Percentiles rank a stretch among this genome's conserved stretches.
Evolutionary conservation across 2,329 filamentous ascomycete genomes (phyloP).

Genomic region (Lecanoromycetidae sp.): DNA sequence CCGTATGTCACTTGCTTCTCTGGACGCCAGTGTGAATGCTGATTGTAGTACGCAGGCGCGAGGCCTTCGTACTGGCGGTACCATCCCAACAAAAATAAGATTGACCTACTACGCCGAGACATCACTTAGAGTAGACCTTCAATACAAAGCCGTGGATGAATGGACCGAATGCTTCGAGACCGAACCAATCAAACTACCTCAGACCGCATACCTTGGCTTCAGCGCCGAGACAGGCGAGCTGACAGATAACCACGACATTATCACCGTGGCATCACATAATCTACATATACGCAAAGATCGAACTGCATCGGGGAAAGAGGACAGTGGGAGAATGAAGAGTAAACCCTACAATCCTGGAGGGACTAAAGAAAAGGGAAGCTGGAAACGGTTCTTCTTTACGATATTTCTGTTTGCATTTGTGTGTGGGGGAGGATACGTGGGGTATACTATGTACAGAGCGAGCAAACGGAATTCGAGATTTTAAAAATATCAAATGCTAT

Average conservation of each 20-base stretch:
- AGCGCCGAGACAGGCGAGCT: constrained; percentile 80
- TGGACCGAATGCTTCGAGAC: constrained; percentile 83
- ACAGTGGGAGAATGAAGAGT: constrained; percentile 17
- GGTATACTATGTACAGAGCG: constrained; percentile 70
- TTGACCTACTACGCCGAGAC: constrained; percentile 97
- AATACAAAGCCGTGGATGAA: constrained; percentile 81
- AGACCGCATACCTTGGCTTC: constrained; percentile 53
- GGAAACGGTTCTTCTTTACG: constrained; percentile 70
- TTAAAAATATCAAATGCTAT: constrained; percentile 7
- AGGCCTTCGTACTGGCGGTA: constrained; percentile 71
- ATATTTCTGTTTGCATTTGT: constrained; percentile 61
- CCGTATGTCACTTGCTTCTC: constrained; percentile 36
- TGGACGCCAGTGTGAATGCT: not conserved
- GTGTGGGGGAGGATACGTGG: constrained; percentile 65
- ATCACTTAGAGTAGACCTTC: constrained; percentile 74
- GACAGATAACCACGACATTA: constrained; percentile 94
- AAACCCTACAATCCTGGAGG: constrained; percentile 19
- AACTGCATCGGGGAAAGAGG: constrained; percentile 22
- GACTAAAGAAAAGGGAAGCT: constrained; percentile 37
- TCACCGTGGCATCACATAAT: constrained; percentile 75
- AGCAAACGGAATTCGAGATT: constrained; percentile 15
- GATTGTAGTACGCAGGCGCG: constrained; percentile 44
- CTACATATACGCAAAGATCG: constrained; percentile 55
- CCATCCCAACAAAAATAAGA: constrained; percentile 68
- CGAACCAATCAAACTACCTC: constrained; percentile 63